Base-by-base conservation (phyloP, 176 grass and related monocot species). In the Typha latifolia region DNA sequence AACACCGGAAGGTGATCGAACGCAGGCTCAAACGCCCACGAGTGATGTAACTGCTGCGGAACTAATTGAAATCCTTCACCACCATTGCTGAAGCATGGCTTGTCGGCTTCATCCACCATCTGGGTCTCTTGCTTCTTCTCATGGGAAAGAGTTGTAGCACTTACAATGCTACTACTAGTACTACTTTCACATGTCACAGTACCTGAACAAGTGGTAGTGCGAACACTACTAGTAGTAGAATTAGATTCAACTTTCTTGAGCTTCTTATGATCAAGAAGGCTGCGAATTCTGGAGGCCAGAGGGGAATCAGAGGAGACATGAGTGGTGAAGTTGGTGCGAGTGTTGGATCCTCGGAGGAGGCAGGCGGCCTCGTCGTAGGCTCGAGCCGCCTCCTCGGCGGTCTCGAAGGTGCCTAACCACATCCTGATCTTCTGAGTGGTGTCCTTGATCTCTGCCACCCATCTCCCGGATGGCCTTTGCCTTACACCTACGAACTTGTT, bases 391-490 rank as follows among this genome's bases (percentile, higher is more conserved):
- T 75, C 84, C 71, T 91, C 87, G 2, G 84, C 70, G 15, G 82
- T 79, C 82, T 96, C 88, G 66, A 96, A 96, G 66, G 88, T 96
- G 47, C 92, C 88, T 13, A 96, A 78, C 93, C 93, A 96, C 93
- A 96, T 90, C 72, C 85, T 76, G 66, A 99, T 99, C 67, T 99
- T 99, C 63, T 90, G 89, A 13, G 89, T 87, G 72, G 88, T 97
- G 75, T 89, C 88, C 81, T 93, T 99, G 78, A 99, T 99, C 80
- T 99, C 89, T 61, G 89, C 89, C 18, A 99, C 89, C 94, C 94
- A 99, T 69, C 89, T 64, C 3, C 85, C 89, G 1, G 89, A 93
- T 0, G 89, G 83, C 18, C 83, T 77, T 78, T 93, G 86, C 66
- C 94, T 71, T 18, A 99, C 94, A 48, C 94, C 94, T n/a, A 99